Evolutionary conservation across 495 filamentous ascomycete species (phyloP), one percentile per base, ranked within the genome.

Genomic region (Aspergillus olivimuriae): DNA sequence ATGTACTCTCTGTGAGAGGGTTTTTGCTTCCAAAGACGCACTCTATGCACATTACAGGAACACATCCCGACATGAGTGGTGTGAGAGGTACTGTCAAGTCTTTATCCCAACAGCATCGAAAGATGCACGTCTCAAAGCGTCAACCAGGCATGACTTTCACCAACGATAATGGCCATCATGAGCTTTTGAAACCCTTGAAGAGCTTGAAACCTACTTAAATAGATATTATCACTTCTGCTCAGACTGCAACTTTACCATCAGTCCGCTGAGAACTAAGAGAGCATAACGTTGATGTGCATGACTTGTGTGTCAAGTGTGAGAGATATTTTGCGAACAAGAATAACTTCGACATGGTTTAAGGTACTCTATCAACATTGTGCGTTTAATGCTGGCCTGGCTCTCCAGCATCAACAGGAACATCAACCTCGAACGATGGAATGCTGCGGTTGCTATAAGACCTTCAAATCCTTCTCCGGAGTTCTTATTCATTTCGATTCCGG

Each of bases 21-120:
- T 14, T 41, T 50, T 50, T 15, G 34, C 18, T 33, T 44, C 40
- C 19, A 37, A 50, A 44, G 17, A 14, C 24, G 40, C 47, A 9
- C 41, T 50, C 16, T 50, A 50, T 26, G 47, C 38, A 24, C 46
- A 48, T 36, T 48, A 39, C 46, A 37, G 39, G 35, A 37, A 34
- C 33, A 48, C 46, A 43, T 42, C 31, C 10, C 46, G 39, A 26
- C 46, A 48, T 24, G 30, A 21, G 22, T 48, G 46, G 46, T 48
- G 46, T 24, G 39, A 42, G 32, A 48, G 46, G 46, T 48, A 39
- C 46, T 34, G 14, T n/a, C 28, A 28, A 28, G 40, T 43, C 24
- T 43, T 43, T 15, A n/a, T 43, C 32, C 33, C 40, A n/a, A 33
- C 16, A 15, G 40, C 40, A 23, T 28, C 24, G 24, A 43, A 18